Percentiles rank a stretch among this genome's conserved stretches.
These are phyloP conservation scores for Penicillium sumatraense DNA, from an alignment of 2,329 filamentous ascomycete species.

Conservation along the genomic window DNA sequence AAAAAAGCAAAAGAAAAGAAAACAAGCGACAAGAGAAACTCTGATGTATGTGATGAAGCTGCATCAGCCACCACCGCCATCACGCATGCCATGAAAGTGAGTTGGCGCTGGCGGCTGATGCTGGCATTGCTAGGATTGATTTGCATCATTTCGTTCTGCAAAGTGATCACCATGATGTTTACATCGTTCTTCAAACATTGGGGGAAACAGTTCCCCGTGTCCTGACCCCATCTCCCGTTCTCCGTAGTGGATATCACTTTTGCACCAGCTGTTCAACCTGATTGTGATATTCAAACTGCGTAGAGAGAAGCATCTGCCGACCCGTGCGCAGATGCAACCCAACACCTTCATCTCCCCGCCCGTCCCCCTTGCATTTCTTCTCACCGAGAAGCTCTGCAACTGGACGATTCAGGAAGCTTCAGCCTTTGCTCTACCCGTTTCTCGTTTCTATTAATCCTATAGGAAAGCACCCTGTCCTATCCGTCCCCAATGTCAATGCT, in stretches of 20 bases:
- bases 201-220: not conserved
- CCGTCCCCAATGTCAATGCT: not conserved
- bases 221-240: too few species aligned
- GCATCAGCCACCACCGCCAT: constrained; percentile 24
- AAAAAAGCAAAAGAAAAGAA: not conserved
- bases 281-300: not conserved
- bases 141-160: too few species aligned
- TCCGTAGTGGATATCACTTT: not conserved
- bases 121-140: too few species aligned
- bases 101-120: not conserved
- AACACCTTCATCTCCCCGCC: not conserved
- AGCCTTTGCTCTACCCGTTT: not conserved
- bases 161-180: not conserved
- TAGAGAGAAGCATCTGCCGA: not conserved
- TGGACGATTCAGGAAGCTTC: constrained; percentile 15
- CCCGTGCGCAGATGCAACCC: constrained; percentile 19
- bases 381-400: constrained; percentile 11
- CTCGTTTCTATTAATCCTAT: not conserved
- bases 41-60: constrained; percentile 23
- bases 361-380: constrained; percentile 22
- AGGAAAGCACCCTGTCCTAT: not conserved
- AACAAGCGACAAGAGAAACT: not conserved
- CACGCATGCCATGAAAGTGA: constrained; percentile 12
- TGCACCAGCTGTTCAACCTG: not conserved
- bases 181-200: too few species aligned